These are phyloP conservation scores for Xylaria palmicola DNA, from an alignment of 495 filamentous ascomycete species.

Conservation along the genomic window DNA sequence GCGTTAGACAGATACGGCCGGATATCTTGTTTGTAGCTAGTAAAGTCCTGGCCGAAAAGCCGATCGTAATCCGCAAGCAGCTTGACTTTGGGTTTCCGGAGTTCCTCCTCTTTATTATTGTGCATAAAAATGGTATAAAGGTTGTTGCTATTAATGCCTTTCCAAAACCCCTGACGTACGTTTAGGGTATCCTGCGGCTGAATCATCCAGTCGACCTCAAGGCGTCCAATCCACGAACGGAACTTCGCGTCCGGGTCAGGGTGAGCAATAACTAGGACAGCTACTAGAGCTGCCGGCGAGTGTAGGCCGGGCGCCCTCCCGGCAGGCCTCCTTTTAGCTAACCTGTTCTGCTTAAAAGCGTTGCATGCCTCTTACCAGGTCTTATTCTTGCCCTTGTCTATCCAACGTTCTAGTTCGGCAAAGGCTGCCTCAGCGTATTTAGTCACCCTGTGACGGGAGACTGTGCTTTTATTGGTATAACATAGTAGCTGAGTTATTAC, in stretches of 20 bases:
- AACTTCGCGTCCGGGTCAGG: neutral
- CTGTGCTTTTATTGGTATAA: neutral
- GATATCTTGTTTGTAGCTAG: neutral
- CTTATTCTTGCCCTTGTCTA: neutral
- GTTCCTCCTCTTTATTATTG: neutral
- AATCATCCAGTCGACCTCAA: neutral
- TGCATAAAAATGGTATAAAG: neutral
- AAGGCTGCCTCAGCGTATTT: neutral
- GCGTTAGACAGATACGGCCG: neutral
- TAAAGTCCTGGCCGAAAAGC: neutral
- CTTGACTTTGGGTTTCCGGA: neutral
- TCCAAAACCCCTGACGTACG: neutral
- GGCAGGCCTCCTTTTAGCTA: neutral
- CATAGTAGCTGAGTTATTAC: neutral
- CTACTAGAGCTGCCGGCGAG: neutral
- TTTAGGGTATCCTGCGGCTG: neutral
- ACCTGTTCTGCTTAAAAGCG: neutral
- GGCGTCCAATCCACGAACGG: neutral
- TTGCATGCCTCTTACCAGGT: neutral
- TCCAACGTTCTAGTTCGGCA: neutral
- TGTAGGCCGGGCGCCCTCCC: neutral
- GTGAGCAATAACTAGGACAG: neutral
- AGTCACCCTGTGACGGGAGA: neutral
- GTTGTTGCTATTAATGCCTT: neutral
- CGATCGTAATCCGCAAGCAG: neutral